These are phyloP conservation scores for Auriscalpium orientale DNA, from an alignment of 768 basidiomycete species.

Conservation along the genomic window DNA sequence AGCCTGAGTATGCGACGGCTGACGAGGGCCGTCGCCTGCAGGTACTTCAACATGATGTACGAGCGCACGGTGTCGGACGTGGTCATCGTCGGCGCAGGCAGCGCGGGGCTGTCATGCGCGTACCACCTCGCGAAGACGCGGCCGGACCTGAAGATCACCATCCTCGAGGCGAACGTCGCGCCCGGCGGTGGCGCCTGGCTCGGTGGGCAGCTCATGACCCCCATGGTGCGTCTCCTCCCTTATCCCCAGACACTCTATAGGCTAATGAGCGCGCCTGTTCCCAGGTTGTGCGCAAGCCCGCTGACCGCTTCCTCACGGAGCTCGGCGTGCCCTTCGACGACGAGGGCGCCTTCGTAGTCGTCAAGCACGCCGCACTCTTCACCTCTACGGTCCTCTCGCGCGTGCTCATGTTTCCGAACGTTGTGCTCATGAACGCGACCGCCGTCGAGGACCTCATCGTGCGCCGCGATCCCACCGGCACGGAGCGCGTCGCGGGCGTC, in stretches of 20 bases:
- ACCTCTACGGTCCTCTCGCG: constrained; percentile 69
- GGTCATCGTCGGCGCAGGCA: constrained; percentile 68
- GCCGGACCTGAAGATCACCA: constrained; percentile 58
- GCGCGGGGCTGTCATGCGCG: constrained; percentile 61
- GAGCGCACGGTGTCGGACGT: constrained; percentile 71
- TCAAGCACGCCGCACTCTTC: constrained; percentile 78
- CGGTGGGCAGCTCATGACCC: constrained; percentile 71
- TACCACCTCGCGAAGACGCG: constrained; percentile 61
- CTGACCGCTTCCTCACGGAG: constrained; percentile 61
- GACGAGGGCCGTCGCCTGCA: constrained; percentile 17
- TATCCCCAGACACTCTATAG: background rate
- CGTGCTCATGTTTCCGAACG: constrained; percentile 63
- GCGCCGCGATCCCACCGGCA: constrained; percentile 38
- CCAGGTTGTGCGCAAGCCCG: constrained; percentile 73
- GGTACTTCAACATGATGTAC: constrained; percentile 70
- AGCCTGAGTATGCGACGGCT: background rate
- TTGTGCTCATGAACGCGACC: constrained; percentile 71
- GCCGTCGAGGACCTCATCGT: constrained; percentile 78
- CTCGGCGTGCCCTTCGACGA: constrained; percentile 71
- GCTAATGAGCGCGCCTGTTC: background rate
- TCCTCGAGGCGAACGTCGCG: constrained; percentile 74
- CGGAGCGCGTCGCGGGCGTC: constrained; percentile 42
- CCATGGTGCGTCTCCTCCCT: constrained; percentile 45
- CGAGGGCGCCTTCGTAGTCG: constrained; percentile 70
- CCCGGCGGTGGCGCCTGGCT: constrained; percentile 68